Evolutionary conservation across 495 filamentous ascomycete genomes (phyloP).

Genomic region (Sabuloglossum arenarium): DNA sequence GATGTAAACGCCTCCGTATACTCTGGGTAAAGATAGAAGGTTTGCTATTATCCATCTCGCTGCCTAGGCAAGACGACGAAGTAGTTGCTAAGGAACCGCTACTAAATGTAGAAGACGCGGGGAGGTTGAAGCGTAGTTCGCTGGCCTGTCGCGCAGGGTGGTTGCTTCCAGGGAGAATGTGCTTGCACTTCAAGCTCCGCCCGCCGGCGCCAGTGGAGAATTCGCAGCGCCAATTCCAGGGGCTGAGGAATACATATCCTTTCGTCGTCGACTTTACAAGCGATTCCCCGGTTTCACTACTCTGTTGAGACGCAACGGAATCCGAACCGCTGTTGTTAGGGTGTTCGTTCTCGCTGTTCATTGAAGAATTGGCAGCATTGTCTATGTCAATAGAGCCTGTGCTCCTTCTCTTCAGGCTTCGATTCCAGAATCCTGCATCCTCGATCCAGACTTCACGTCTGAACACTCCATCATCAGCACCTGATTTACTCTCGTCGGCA

Average conservation of each 20-base stretch:
- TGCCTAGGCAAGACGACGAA: neutral
- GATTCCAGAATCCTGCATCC: neutral
- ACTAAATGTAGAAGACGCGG: conserved; percentile 16
- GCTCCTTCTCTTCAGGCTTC: neutral
- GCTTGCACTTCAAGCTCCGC: conserved; percentile 54
- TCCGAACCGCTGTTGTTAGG: neutral
- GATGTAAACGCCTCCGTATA: neutral
- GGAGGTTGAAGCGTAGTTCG: conserved; percentile 77
- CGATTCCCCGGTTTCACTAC: neutral
- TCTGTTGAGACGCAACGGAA: neutral
- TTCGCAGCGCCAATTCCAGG: conserved; percentile 70
- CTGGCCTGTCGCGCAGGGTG: conserved; percentile 25
- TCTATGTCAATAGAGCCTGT: neutral
- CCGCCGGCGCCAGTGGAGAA: conserved; percentile 59
- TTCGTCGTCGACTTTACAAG: conserved; percentile 16
- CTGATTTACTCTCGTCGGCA: neutral
- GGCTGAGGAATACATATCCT: conserved; percentile 41
- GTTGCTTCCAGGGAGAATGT: conserved; percentile 19
- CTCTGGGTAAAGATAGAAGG: neutral
- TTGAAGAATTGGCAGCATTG: neutral
- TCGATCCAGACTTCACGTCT: neutral
- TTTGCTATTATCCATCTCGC: neutral
- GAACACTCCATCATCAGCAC: neutral
- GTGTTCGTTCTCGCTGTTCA: neutral
- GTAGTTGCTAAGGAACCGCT: neutral